Base-by-base conservation (phyloP, 495 filamentous ascomycete species). In the Entonaema liquescens region DNA sequence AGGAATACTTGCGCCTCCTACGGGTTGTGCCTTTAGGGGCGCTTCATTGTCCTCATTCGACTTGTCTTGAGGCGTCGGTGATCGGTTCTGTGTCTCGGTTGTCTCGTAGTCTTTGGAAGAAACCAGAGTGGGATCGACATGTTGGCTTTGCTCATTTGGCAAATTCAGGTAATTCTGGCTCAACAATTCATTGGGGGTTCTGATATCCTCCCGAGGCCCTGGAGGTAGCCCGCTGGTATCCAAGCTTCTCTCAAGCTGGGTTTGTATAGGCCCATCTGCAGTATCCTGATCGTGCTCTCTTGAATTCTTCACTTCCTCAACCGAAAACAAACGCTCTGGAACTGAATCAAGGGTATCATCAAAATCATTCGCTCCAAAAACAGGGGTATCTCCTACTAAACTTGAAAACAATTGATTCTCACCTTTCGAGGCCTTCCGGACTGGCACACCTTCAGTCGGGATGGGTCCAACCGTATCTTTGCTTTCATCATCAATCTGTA, bases 381-480 rank as follows among this genome's bases (percentile, higher is more conserved):
- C 19, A 47, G 42, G 42, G 42, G 42, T 47, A 47, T 47, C 42
- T 47, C 19, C 42, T 47, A 47, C 77, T 52, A 26, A 68, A 68
- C 13, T 49, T 58, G 59, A 56, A 71, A 71, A 74, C 70, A 72
- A 70, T 67, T 74, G 66, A 57, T 73, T 74, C 80, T 81, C 79
- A 81, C 79, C 80, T 80, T 72, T 77, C 56, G 73, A 72, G 61
- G 64, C 70, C 63, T 70, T 80, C 61, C 72, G 73, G 36, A 71
- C 70, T 49, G 74, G 49, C 70, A 72, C 79, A 54, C 76, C 71
- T 21, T 81, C 77, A 56, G 72, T 67, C 59, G 74, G 72, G 44
- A 80, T 79, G 15, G 75, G 78, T 52, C 74, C 78, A 73, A 78
- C 76, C 3, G 47, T 77, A 62, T 81, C 77, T 35, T 78, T 78